Percentiles rank a stretch among this genome's conserved stretches.
Conservation (phyloP, 2,329 filamentous ascomycete genomes). For the Drechslerella stenobrocha region DNA sequence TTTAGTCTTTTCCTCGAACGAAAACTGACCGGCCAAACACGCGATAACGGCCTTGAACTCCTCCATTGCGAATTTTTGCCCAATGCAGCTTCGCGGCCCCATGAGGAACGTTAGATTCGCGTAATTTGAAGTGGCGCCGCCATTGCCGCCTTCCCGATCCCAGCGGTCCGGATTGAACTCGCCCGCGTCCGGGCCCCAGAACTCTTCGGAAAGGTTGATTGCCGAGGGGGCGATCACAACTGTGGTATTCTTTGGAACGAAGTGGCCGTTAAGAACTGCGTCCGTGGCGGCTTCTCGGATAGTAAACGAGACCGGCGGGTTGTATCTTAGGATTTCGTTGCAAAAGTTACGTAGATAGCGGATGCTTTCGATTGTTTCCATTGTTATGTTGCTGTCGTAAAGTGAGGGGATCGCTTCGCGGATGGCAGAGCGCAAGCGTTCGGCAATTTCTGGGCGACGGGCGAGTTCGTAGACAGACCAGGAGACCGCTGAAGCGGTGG, state of each 20-base stretch:
- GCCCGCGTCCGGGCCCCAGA: slow-evolving; percentile 77
- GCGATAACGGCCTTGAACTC: slow-evolving; percentile 86
- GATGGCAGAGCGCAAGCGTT: slow-evolving; percentile 70
- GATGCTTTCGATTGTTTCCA: slow-evolving; percentile 65
- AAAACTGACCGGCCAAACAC: slow-evolving; percentile 73
- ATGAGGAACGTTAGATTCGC: slow-evolving; percentile 81
- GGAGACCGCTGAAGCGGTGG: slow-evolving; percentile 71
- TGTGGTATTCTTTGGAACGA: slow-evolving; percentile 70
- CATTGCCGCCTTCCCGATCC: slow-evolving; percentile 60
- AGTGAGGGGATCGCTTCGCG: slow-evolving; percentile 64
- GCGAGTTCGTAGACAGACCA: slow-evolving; percentile 75
- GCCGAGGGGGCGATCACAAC: slow-evolving; percentile 69
- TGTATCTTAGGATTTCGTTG: slow-evolving; percentile 74
- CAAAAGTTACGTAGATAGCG: slow-evolving; percentile 80
- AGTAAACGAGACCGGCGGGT: slow-evolving; percentile 71
- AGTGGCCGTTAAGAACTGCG: slow-evolving; percentile 67
- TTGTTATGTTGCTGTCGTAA: slow-evolving; percentile 51
- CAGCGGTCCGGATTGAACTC: slow-evolving; percentile 80
- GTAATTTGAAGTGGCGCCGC: slow-evolving; percentile 75
- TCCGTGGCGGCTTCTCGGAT: slow-evolving; percentile 67
- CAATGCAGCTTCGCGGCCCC: slow-evolving; percentile 83
- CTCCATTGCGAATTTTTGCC: slow-evolving; percentile 74
- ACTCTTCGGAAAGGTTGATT: slow-evolving; percentile 67
- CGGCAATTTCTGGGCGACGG: slow-evolving; percentile 67
- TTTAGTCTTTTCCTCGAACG: slow-evolving; percentile 68